Evolutionary conservation across 352 stramenopile genomes (phyloP).

Genomic region (Aphanomyces invadans): DNA sequence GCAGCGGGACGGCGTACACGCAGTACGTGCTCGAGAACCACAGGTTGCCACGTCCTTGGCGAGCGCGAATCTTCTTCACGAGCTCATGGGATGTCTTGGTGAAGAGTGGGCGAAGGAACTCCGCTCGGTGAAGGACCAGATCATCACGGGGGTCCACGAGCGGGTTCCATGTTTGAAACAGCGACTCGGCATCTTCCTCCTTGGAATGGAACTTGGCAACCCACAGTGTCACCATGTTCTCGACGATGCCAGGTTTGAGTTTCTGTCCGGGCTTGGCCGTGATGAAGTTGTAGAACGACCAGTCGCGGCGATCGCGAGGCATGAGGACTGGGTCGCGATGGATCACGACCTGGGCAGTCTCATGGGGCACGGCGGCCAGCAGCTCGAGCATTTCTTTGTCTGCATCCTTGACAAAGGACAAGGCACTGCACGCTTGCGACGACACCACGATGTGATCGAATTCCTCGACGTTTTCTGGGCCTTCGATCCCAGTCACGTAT

Average conservation of each 20-base stretch:
- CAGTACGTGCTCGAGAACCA: conserved; percentile 29
- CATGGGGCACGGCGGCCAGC: conserved; percentile 21
- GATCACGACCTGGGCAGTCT: conserved; percentile 26
- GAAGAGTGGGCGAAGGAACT: conserved; percentile 28
- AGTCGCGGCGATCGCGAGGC: conserved; percentile 20
- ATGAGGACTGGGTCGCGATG: conserved; percentile 26
- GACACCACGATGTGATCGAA: conserved; percentile 29
- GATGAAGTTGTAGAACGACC: conserved; percentile 29
- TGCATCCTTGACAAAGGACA: conserved; percentile 11
- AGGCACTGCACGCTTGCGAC: conserved; percentile 27
- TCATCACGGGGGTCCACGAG: conserved; percentile 18
- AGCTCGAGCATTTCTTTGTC: conserved; percentile 9
- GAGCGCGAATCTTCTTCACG: conserved; percentile 2
- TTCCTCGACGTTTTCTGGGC: conserved; percentile 6
- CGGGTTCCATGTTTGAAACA: conserved; percentile 32
- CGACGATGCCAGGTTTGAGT: not conserved
- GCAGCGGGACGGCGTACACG: conserved; percentile 24
- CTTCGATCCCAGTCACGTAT: not conserved
- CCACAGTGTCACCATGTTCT: conserved; percentile 31
- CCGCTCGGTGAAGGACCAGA: conserved; percentile 13
- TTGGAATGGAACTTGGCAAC: conserved; percentile 23
- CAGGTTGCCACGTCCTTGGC: conserved; percentile 23
- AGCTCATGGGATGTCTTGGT: conserved; percentile 19
- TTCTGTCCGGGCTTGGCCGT: not conserved
- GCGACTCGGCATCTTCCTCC: conserved; percentile 1